Evolutionary conservation across 2,329 filamentous ascomycete species (phyloP).

Genomic region (Hypoxylon sp.): DNA sequence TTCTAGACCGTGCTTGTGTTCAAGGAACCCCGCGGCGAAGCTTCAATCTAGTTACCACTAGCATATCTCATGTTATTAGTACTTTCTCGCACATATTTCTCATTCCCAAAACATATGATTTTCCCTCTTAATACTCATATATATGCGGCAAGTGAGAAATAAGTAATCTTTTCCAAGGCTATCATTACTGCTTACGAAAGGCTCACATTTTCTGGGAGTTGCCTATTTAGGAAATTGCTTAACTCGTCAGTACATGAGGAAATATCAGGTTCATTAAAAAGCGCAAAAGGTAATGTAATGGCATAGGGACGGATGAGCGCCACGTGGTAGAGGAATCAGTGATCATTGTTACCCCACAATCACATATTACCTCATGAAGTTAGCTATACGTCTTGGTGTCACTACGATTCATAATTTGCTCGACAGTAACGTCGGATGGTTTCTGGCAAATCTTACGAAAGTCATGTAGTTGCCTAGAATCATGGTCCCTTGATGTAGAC

Average conservation of each 20-base stretch:
- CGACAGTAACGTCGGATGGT: not conserved
- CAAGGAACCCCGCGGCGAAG: constrained; percentile 21
- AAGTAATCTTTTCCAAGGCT: constrained; percentile 1
- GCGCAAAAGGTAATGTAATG: constrained; percentile 22
- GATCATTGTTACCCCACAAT: constrained; percentile 36
- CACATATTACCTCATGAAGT: constrained; percentile 33
- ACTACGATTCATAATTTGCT: constrained; percentile 11
- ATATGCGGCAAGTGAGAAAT: not conserved
- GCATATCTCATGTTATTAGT: constrained; percentile 13
- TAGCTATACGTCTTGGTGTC: constrained; percentile 18
- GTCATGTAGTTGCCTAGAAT: not conserved
- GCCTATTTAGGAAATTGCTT: constrained; percentile 28
- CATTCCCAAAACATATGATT: constrained; percentile 1
- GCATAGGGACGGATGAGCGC: constrained; percentile 24
- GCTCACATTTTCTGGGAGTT: constrained; percentile 32
- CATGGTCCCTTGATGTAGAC: not conserved
- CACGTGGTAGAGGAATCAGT: constrained; percentile 38
- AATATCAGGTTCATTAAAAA: constrained; percentile 5
- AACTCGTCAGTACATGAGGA: constrained; percentile 1
- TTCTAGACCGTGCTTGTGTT: constrained; percentile 10
- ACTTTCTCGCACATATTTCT: constrained; percentile 8
- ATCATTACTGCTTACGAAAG: constrained; percentile 16
- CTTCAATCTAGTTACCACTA: constrained; percentile 28
- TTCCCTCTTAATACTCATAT: not conserved
- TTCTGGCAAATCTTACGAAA: not conserved